Percentiles rank a stretch among this genome's conserved stretches.
These are phyloP conservation scores for Leccinum sublutescens DNA, from an alignment of 768 basidiomycete genomes.

Conservation along the genomic window DNA sequence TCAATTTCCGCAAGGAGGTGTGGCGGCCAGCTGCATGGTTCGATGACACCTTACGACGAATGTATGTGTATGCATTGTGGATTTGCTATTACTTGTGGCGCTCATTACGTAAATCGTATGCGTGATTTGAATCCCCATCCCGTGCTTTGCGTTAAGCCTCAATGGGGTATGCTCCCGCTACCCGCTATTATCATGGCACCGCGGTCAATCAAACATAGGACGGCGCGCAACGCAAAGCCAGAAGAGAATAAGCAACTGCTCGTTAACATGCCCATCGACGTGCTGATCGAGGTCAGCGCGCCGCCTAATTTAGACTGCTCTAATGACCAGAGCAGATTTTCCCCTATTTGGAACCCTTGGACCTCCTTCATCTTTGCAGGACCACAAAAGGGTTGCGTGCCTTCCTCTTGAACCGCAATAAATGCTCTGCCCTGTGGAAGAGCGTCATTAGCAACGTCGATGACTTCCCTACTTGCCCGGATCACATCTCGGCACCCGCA, in stretches of 20 bases:
- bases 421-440: constrained; percentile 27
- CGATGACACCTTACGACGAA: too few species aligned
- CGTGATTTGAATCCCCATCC: neutral
- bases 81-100: too few species aligned
- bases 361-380: constrained; percentile 33
- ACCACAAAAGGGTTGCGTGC: constrained; percentile 29
- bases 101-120: too few species aligned
- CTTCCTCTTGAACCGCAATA: constrained; percentile 13
- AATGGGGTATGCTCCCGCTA: too few species aligned
- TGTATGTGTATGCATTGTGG: too few species aligned
- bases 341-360: constrained; percentile 25
- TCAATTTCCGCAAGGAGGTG: constrained; percentile 1
- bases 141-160: neutral
- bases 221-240: neutral
- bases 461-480: constrained; percentile 27
- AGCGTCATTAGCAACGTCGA: constrained; percentile 19
- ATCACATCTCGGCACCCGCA: constrained; percentile 21
- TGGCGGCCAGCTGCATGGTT: neutral
- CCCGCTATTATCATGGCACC: constrained; percentile 9
- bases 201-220: neutral
- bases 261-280: constrained; percentile 13
- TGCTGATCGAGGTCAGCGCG: constrained; percentile 13
- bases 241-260: neutral
- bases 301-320: neutral
- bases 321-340: constrained; percentile 1